These are phyloP conservation scores for Bathelium albidoporum DNA, from an alignment of 495 filamentous ascomycete species.

Conservation along the genomic window DNA sequence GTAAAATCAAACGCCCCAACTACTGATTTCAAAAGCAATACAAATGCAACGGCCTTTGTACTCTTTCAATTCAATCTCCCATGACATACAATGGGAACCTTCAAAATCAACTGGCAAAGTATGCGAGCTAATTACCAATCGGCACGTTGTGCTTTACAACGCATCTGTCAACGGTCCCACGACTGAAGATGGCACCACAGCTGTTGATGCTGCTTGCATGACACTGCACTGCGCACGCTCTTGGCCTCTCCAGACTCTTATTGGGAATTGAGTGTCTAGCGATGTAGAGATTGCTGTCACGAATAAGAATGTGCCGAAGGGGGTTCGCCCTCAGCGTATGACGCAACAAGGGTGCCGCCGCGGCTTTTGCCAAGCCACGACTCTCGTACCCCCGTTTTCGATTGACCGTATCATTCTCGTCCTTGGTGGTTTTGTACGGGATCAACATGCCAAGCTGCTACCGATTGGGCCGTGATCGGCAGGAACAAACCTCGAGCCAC, in stretches of 20 bases:
- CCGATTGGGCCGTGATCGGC: not conserved
- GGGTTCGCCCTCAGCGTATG: not conserved
- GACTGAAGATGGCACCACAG: not conserved
- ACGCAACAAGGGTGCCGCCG: not conserved
- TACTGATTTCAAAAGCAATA: not conserved
- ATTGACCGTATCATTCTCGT: not conserved
- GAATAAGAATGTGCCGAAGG: not conserved
- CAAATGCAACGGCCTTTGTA: not conserved
- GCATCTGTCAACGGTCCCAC: not conserved
- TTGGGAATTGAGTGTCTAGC: not conserved
- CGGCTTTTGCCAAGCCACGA: not conserved
- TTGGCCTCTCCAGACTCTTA: not conserved
- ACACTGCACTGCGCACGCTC: too few species aligned
- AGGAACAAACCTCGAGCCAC: not conserved
- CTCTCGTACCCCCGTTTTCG: not conserved
- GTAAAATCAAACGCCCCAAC: not conserved
- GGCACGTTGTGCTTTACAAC: not conserved
- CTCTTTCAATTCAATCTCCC: not conserved
- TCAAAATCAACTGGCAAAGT: not conserved
- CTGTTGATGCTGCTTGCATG: not conserved
- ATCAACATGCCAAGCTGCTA: not conserved
- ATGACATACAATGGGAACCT: not conserved
- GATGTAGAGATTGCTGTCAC: not conserved
- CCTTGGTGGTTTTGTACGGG: not conserved
- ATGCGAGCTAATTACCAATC: not conserved